Evolutionary conservation across 2,329 filamentous ascomycete species (phyloP), one percentile per base, ranked within the genome.

Genomic region (Rutstroemia sp.): DNA sequence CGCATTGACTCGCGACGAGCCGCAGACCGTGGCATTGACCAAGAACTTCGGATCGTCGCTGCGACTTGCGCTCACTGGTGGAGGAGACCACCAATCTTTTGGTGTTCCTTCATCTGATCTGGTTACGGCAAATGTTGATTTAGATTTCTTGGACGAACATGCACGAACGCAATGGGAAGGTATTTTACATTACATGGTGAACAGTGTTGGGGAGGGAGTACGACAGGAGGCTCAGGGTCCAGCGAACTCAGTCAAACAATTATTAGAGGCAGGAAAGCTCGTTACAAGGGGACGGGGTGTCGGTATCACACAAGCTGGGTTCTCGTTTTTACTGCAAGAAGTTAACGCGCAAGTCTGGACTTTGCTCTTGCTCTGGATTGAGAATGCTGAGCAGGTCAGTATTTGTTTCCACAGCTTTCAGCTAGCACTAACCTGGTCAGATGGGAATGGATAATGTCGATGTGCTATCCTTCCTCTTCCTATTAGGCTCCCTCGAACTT

Each of bases 291-390:
- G 75, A 2, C 69, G 69, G 46, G 74, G 76, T 12, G 78, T 90
- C 9, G 83, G 82, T 54, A 99, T 99, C 65, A 99, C 94, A 0
- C 86, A 96, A 68, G 84, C 89, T 2, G 94, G 94, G 7, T 99
- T 99, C 69, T 92, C 89, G 0, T 99, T 99, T 67, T 77, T 99
- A 56, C 78, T 99, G 8, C 92, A 97, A 67, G 92, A 96, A 68
- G 87, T 92, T 58, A 97, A 96, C 70, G 91, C 92, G 0, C 94
- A 99, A 71, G 91, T 99, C 38, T 99, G 94, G 94, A 94, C 91
- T 25, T 77, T 99, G 48, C 78, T 99, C 38, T 86, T 99, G 30
- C 84, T 96, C 34, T 99, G 96, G 78, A 84, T 99, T 51, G 89
- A 95, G 63, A 88, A 90, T 59, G 87, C 88, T 46, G 86, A 90